Percentiles rank a stretch among this genome's conserved stretches.
Evolutionary conservation across 1,139 yeast genomes (phyloP).

Genomic region (Geotrichum reessii): DNA sequence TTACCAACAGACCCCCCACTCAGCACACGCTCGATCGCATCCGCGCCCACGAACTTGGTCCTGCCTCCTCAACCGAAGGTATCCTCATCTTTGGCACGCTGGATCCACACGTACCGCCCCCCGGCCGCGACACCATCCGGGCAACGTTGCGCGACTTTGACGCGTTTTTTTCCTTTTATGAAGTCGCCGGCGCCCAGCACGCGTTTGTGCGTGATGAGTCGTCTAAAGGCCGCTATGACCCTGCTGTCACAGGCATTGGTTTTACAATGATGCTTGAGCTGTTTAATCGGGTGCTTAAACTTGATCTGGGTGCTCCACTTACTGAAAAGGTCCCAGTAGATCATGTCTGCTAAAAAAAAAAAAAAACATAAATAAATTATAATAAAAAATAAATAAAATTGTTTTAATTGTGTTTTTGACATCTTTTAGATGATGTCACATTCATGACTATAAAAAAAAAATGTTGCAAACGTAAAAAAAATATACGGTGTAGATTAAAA

Average conservation of each 20-base stretch:
- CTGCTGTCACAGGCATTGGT: slow-evolving; percentile 65
- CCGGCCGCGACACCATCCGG: slow-evolving; percentile 69
- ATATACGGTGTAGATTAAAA: too few species aligned
- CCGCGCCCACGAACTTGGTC: slow-evolving; percentile 36
- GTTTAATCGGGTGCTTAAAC: slow-evolving; percentile 61
- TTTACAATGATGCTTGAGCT: slow-evolving; percentile 63
- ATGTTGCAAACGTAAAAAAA: too few species aligned
- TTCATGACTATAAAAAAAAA: too few species aligned
- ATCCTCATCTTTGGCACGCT: slow-evolving; percentile 70
- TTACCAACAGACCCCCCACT: slow-evolving; percentile 25
- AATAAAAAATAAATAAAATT: too few species aligned
- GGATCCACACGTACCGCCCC: slow-evolving; percentile 76
- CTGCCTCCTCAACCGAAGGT: slow-evolving; percentile 49
- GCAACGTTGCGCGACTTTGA: slow-evolving; percentile 52
- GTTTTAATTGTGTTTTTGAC: too few species aligned
- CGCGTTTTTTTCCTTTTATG: slow-evolving; percentile 64
- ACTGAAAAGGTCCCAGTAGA: slow-evolving; percentile 48
- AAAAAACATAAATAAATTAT: too few species aligned
- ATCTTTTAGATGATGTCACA: too few species aligned
- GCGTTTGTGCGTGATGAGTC: slow-evolving; percentile 76
- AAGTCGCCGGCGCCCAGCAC: slow-evolving; percentile 74
- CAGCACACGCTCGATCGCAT: slow-evolving; percentile 52
- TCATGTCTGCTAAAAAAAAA: slow-evolving; percentile 49
- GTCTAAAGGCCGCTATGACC: slow-evolving; percentile 74
- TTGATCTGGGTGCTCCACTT: slow-evolving; percentile 60